Percentiles rank a stretch among this genome's conserved stretches.
These are phyloP conservation scores for Rhynchosporium secalis DNA, from an alignment of 2,329 filamentous ascomycete genomes.

Conservation along the genomic window DNA sequence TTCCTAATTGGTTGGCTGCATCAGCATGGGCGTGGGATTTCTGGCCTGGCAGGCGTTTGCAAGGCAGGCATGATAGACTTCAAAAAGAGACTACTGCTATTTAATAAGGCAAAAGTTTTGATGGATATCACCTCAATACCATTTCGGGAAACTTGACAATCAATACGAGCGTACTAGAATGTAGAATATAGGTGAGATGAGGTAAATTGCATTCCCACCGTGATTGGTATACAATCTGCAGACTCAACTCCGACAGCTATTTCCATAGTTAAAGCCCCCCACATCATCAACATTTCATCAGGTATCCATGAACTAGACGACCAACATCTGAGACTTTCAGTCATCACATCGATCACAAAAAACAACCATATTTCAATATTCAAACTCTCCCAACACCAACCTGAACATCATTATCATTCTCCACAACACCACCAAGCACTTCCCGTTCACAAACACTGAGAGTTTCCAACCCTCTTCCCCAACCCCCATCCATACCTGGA, in stretches of 20 bases:
- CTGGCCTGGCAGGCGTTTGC: slow-evolving; percentile 10
- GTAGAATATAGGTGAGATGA: not conserved
- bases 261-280: not conserved
- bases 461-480: slow-evolving; percentile 4
- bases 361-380: not conserved
- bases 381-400: slow-evolving; percentile 4
- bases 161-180: not conserved
- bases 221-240: not conserved
- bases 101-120: not conserved
- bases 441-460: slow-evolving; percentile 4
- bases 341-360: not conserved
- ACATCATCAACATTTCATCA: not conserved
- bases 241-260: not conserved
- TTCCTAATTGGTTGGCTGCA: not conserved
- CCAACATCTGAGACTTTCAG: not conserved
- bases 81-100: not conserved
- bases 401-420: not conserved
- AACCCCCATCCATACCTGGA: slow-evolving; percentile 3
- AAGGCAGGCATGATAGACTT: slow-evolving; percentile 7
- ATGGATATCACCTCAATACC: not conserved
- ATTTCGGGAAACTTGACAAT: not conserved
- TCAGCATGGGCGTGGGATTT: slow-evolving; percentile 7
- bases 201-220: not conserved
- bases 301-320: not conserved
- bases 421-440: slow-evolving; percentile 1